A percentile compares a stretch with the other conserved stretches of the same genome.
phyloP scores from a whole-genome alignment of 2,329 filamentous ascomycete species.

The Fusarium gaditjirri region DNA sequence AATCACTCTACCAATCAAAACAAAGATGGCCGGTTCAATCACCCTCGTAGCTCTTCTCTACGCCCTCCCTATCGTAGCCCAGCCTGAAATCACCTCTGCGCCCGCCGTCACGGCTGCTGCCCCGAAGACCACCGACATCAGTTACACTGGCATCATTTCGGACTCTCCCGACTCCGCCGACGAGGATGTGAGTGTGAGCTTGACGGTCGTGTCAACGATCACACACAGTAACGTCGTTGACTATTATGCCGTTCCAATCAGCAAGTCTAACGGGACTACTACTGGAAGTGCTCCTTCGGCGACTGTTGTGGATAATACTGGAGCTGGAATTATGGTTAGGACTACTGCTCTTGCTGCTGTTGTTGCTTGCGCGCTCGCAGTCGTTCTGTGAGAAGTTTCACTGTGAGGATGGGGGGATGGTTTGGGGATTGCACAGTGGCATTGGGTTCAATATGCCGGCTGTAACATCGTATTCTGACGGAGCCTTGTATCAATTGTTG shows the following conservation, averaged over 20 bases:
- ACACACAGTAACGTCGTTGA: background rate
- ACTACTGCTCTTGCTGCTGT: background rate
- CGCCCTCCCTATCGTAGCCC: background rate
- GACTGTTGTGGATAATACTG: background rate
- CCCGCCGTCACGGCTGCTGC: accelerated
- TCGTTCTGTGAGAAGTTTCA: background rate
- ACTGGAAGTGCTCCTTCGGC: background rate
- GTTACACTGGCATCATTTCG: background rate
- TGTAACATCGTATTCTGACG: no score
- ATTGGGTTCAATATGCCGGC: background rate
- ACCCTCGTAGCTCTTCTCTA: background rate
- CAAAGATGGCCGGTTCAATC: background rate
- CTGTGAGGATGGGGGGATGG: accelerated
- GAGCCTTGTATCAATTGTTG: no score
- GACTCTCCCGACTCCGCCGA: background rate
- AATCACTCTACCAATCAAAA: background rate
- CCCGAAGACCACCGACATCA: background rate
- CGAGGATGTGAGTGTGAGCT: background rate
- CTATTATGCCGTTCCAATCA: background rate
- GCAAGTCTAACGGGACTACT: background rate
- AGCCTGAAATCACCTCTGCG: background rate
- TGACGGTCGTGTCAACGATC: background rate
- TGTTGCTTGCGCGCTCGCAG: background rate
- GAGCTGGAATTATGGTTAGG: background rate
- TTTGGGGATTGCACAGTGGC: background rate